A percentile compares a stretch with the other conserved stretches of the same genome.
phyloP scores from a whole-genome alignment of 495 filamentous ascomycete species.

The Aspergillus sclerotiicarbonarius region DNA sequence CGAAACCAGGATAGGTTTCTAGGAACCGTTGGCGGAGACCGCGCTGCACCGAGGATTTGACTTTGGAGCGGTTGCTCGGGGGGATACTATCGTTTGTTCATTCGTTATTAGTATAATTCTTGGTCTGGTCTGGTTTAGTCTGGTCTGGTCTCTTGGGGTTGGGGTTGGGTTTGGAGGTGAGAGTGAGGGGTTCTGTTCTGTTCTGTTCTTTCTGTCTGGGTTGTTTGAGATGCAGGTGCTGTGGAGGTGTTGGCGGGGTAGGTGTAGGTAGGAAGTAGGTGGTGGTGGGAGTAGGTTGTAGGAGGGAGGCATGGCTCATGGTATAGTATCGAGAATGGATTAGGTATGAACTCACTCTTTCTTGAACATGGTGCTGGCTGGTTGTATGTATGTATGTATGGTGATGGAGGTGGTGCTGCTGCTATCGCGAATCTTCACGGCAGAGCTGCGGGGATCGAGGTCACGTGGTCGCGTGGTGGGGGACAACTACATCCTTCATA shows the following conservation, averaged over 20 bases:
- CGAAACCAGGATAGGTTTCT: constrained; percentile 81
- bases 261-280: not conserved
- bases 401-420: not conserved
- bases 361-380: constrained; percentile 70
- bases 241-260: not conserved
- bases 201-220: not conserved
- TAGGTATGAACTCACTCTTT: constrained; percentile 65
- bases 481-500: not conserved
- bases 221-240: not conserved
- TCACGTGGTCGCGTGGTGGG: constrained; percentile 29
- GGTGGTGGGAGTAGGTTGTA: not conserved
- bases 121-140: constrained; percentile 24
- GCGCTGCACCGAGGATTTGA: constrained; percentile 94
- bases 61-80: constrained; percentile 82
- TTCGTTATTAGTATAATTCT: not conserved
- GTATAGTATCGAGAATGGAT: constrained; percentile 4
- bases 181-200: not conserved
- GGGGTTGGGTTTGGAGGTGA: not conserved
- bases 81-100: constrained; percentile 44
- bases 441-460: not conserved
- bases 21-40: constrained; percentile 76
- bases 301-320: not conserved
- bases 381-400: constrained; percentile 9
- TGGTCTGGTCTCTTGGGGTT: constrained; percentile 16
- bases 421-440: constrained; percentile 22